Evolutionary conservation across 1,139 yeast genomes (phyloP).

Genomic region (Diutina rugosa): DNA sequence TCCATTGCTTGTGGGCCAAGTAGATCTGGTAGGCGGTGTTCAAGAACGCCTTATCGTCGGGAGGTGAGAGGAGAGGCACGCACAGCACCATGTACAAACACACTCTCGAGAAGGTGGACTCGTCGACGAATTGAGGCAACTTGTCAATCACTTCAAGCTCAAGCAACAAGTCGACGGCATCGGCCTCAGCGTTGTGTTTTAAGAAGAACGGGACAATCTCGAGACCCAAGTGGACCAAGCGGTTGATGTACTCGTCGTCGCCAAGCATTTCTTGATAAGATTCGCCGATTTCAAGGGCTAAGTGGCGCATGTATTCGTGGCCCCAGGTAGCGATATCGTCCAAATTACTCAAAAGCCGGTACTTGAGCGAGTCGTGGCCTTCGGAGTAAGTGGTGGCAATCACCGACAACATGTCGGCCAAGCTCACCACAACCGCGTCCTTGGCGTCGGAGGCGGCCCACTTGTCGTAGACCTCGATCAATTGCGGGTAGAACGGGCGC

Average conservation of each 20-base stretch:
- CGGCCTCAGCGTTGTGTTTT: constrained; percentile 96
- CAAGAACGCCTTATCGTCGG: constrained; percentile 79
- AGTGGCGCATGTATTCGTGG: constrained; percentile 92
- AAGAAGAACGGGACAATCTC: constrained; percentile 83
- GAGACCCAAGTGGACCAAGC: constrained; percentile 53
- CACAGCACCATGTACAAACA: constrained; percentile 93
- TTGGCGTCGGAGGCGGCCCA: constrained; percentile 43
- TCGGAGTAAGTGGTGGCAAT: constrained; percentile 92
- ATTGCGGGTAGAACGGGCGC: constrained; percentile 68
- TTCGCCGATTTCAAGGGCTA: constrained; percentile 90
- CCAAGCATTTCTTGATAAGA: constrained; percentile 63
- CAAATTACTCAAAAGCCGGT: constrained; percentile 49
- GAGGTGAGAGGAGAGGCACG: constrained; percentile 90
- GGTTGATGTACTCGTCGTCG: constrained; percentile 28
- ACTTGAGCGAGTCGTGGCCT: constrained; percentile 71
- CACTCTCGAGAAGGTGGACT: constrained; percentile 73
- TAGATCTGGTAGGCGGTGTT: constrained; percentile 88
- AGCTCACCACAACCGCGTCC: constrained; percentile 12
- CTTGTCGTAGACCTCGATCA: constrained; percentile 50
- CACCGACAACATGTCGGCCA: constrained; percentile 83
- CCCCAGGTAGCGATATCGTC: constrained; percentile 80
- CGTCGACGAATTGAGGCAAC: constrained; percentile 75
- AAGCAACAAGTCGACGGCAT: constrained; percentile 84
- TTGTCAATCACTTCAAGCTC: constrained; percentile 84
- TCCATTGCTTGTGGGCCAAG: constrained; percentile 62